Conservation (phyloP, 2,329 filamentous ascomycete genomes). For the Penicillium sp. region DNA sequence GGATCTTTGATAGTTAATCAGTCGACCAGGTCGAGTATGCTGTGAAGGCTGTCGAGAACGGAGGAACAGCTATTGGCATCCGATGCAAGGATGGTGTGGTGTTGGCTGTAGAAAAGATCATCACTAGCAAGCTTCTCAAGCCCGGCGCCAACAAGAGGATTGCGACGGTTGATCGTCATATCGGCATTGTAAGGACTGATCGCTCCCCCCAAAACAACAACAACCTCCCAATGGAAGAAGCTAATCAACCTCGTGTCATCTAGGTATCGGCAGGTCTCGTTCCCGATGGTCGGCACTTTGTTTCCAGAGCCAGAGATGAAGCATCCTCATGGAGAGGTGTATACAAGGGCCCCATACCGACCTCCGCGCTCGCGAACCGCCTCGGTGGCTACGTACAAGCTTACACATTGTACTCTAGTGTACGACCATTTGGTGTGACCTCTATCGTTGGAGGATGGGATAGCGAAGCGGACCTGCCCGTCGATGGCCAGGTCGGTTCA, state of each 20-base stretch:
- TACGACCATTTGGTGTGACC: constrained; percentile 94
- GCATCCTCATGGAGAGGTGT: constrained; percentile 84
- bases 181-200: constrained; percentile 72
- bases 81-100: constrained; percentile 96
- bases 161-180: constrained; percentile 86
- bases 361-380: constrained; percentile 80
- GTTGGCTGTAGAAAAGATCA: constrained; percentile 92
- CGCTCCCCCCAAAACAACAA: constrained; percentile 16
- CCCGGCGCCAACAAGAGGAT: constrained; percentile 95
- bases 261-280: constrained; percentile 92
- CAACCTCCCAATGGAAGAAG: neutral
- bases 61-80: constrained; percentile 93
- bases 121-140: constrained; percentile 93
- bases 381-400: constrained; percentile 96
- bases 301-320: constrained; percentile 91
- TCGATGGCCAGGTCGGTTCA: constrained; percentile 85
- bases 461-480: constrained; percentile 76
- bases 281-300: constrained; percentile 92
- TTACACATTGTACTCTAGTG: constrained; percentile 95
- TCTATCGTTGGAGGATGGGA: constrained; percentile 94
- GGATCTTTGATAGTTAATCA: constrained; percentile 10
- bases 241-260: constrained; percentile 2
- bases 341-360: constrained; percentile 93
- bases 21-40: constrained; percentile 78
- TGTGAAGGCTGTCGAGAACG: constrained; percentile 97